Evolutionary conservation across 148 eudicot genomes (phyloP), one percentile per base, ranked within the genome.

Genomic region (Diospyros kaki): DNA sequence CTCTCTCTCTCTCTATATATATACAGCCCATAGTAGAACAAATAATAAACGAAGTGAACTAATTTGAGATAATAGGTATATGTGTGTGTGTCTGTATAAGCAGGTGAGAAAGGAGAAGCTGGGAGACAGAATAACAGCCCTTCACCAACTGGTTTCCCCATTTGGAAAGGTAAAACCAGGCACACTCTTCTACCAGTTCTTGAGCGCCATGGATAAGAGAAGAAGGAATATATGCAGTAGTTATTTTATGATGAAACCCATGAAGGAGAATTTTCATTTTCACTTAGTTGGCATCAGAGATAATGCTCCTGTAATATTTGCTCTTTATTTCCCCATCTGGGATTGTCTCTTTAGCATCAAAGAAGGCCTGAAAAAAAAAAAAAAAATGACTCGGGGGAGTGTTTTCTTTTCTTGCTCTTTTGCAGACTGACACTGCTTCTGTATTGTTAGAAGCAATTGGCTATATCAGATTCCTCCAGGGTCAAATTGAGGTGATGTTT

Each of bases 381-480:
- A 4, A 48, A 0, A 60, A 10, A 58, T 54, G 70, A 45, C 13
- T 39, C 43, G 5, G 2, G 53, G 69, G 28, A 1, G 18, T 64
- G 46, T 44, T 66, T 39, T 65, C 54, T 17, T 74, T 38, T 51
- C 56, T 18, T 42, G 55, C 71, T 73, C 80, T 80, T 82, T 83
- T 84, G 86, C 90, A 90, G 94, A 90, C 94, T 86, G 94, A 90
- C 87, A 90, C 94, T 28, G 94, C 94, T 10, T 90, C 94, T 59
- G 94, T 90, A 45, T 83, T 90, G 86, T 74, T 86, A 81, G 94
- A 90, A 84, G 87, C 94, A 76, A 83, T 90, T 81, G 94, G 88
- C 72, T 86, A 90, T 81, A 88, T 90, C 86, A 86, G 91, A 90
- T 90, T 88, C 90, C 94, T 90, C 74, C 90, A 86, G 65, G 84